phyloP scores from a whole-genome alignment of 2,329 filamentous ascomycete species.

The Helminthosporium solani region DNA sequence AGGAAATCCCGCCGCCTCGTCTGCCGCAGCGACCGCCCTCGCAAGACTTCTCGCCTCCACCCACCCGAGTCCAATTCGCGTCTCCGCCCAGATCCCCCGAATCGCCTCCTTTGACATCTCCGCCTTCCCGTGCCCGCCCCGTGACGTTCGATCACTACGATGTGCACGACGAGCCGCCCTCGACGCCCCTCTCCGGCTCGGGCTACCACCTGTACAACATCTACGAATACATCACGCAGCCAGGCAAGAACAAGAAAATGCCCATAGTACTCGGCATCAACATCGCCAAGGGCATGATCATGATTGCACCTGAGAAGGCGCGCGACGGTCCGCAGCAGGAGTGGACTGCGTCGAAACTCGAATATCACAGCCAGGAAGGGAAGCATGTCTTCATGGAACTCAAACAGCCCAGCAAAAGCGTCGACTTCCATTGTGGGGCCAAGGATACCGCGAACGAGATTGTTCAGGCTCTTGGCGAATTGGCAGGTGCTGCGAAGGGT shows the following conservation, averaged over 20 bases:
- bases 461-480: constrained; percentile 79
- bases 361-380: constrained; percentile 96
- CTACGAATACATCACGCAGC: constrained; percentile 94
- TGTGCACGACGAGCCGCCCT: constrained; percentile 32
- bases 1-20: constrained; percentile 59
- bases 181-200: constrained; percentile 59
- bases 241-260: constrained; percentile 98
- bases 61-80: constrained; percentile 36
- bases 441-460: constrained; percentile 98
- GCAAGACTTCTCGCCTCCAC: constrained; percentile 54
- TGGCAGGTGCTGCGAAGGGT: constrained; percentile 82
- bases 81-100: constrained; percentile 45
- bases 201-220: constrained; percentile 96
- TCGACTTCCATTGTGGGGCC: constrained; percentile 94
- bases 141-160: constrained; percentile 47
- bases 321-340: constrained; percentile 83
- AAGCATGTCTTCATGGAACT: constrained; percentile 98
- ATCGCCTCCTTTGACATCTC: constrained; percentile 29
- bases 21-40: constrained; percentile 65
- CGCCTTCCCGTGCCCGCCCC: constrained; percentile 38
- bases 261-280: constrained; percentile 96
- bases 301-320: constrained; percentile 84
- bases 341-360: constrained; percentile 92
- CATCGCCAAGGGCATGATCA: constrained; percentile 79
- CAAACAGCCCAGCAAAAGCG: constrained; percentile 85